These are phyloP conservation scores for Candida lessepsii DNA, from an alignment of 805 yeast species.

Conservation along the genomic window DNA sequence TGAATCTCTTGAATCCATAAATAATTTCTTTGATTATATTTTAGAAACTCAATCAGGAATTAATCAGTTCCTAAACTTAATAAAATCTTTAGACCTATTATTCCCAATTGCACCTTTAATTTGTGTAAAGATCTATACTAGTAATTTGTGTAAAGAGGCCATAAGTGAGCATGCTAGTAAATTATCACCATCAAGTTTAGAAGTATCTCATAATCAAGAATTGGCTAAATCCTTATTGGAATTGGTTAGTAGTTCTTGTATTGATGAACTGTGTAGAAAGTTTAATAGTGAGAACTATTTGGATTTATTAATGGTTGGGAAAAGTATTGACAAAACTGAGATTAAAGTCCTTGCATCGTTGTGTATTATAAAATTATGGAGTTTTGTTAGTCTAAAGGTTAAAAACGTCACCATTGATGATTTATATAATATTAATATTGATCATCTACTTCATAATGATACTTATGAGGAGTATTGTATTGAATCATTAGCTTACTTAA, in stretches of 20 bases:
- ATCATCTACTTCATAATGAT: not conserved
- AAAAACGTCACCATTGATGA: constrained; percentile 21
- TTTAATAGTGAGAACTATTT: constrained; percentile 46
- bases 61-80: constrained; percentile 20
- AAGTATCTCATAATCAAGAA: constrained; percentile 2
- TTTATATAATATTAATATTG: constrained; percentile 23
- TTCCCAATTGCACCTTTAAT: constrained; percentile 30
- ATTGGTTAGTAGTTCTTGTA: constrained; percentile 39
- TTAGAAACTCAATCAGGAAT: constrained; percentile 14
- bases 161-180: constrained; percentile 17
- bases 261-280: constrained; percentile 50
- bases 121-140: constrained; percentile 21
- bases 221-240: constrained; percentile 7
- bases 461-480: constrained; percentile 18
- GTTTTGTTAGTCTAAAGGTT: constrained; percentile 33
- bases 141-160: constrained; percentile 18
- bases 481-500: constrained; percentile 53
- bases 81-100: constrained; percentile 21
- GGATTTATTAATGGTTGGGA: constrained; percentile 32
- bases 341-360: constrained; percentile 40
- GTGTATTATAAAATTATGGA: constrained; percentile 59
- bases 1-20: constrained; percentile 18
- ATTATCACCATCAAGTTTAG: constrained; percentile 9
- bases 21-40: constrained; percentile 23
- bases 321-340: constrained; percentile 16